Percentiles rank a stretch among this genome's conserved stretches.
Evolutionary conservation across 352 stramenopile species (phyloP).

Genomic region (Phytopythium chamaehyphon): DNA sequence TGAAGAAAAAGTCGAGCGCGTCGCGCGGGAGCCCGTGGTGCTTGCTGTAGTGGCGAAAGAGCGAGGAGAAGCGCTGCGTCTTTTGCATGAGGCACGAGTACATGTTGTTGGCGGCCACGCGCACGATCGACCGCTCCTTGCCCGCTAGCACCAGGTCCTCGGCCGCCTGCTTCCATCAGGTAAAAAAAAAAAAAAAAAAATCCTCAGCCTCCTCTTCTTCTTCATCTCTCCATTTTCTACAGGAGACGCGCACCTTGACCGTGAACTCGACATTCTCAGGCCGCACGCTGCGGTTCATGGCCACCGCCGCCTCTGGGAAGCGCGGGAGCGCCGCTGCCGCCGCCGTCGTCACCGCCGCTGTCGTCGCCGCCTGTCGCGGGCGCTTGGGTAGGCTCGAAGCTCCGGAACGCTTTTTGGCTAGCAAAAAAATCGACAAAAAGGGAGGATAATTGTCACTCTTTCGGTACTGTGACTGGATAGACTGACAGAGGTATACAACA

Average conservation of each 20-base stretch:
- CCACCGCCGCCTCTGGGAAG: conserved; percentile 1
- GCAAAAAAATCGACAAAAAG: too few species aligned
- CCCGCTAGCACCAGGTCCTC: conserved; percentile 75
- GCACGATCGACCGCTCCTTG: conserved; percentile 80
- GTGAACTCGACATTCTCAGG: conserved; percentile 96
- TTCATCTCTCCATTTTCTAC: too few species aligned
- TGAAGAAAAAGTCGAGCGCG: conserved; percentile 98
- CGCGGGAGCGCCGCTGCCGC: conserved; percentile 1
- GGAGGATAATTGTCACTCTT: too few species aligned
- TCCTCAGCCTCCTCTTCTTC: conserved; percentile 14
- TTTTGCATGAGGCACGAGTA: conserved; percentile 98
- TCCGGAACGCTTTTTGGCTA: too few species aligned
- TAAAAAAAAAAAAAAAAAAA: neutral
- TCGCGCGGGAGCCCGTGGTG: conserved; percentile 97
- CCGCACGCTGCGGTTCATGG: conserved; percentile 77
- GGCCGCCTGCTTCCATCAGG: conserved; percentile 48
- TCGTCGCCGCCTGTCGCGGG: too few species aligned
- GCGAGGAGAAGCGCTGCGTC: conserved; percentile 96
- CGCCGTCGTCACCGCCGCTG: conserved; percentile 4
- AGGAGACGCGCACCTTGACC: conserved; percentile 74
- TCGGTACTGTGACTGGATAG: too few species aligned
- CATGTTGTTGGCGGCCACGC: conserved; percentile 84
- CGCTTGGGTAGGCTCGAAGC: too few species aligned
- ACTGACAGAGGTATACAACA: too few species aligned
- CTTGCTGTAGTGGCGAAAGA: conserved; percentile 99